Conservation (phyloP, 768 basidiomycete species). For the Mycena maculata region DNA sequence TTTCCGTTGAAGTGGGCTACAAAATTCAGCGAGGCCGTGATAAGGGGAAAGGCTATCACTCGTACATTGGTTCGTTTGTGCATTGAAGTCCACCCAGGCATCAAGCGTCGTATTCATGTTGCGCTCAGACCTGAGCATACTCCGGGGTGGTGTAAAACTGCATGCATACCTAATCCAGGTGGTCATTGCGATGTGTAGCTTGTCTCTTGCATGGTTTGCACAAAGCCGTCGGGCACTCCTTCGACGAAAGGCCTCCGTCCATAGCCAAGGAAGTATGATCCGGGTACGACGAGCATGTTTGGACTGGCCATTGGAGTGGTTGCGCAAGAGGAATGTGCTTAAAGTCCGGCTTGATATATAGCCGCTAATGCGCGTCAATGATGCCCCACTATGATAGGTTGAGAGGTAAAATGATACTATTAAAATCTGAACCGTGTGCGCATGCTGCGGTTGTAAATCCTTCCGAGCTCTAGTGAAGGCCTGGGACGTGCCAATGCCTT, state of each 20-base stretch:
- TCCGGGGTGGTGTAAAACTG: not conserved
- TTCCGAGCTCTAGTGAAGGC: too few relatives aligned
- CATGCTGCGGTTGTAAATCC: too few relatives aligned
- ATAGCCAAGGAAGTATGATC: slow-evolving; percentile 24
- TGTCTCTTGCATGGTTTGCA: slow-evolving; percentile 11
- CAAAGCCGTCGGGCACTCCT: slow-evolving; percentile 22
- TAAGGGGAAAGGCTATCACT: not conserved
- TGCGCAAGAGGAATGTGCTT: too few relatives aligned
- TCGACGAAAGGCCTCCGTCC: slow-evolving; percentile 25
- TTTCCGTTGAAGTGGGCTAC: slow-evolving; percentile 25
- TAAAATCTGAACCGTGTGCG: too few relatives aligned
- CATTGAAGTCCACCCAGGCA: slow-evolving; percentile 14
- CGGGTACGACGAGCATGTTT: slow-evolving; percentile 16
- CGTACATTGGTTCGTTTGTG: slow-evolving; percentile 15
- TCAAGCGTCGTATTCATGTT: slow-evolving; percentile 3
- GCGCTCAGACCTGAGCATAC: not conserved
- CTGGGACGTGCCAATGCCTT: too few relatives aligned
- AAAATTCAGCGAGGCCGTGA: too few relatives aligned
- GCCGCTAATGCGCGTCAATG: too few relatives aligned
- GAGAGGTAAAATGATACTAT: too few relatives aligned
- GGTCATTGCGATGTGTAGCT: slow-evolving; percentile 15
- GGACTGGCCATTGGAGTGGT: slow-evolving; percentile 4
- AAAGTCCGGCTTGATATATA: too few relatives aligned
- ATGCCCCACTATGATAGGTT: too few relatives aligned
- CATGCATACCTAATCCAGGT: slow-evolving; percentile 20